These are phyloP conservation scores for Rhodotorula glutinis DNA, from an alignment of 1,284 basidiomycete species.

Conservation along the genomic window DNA sequence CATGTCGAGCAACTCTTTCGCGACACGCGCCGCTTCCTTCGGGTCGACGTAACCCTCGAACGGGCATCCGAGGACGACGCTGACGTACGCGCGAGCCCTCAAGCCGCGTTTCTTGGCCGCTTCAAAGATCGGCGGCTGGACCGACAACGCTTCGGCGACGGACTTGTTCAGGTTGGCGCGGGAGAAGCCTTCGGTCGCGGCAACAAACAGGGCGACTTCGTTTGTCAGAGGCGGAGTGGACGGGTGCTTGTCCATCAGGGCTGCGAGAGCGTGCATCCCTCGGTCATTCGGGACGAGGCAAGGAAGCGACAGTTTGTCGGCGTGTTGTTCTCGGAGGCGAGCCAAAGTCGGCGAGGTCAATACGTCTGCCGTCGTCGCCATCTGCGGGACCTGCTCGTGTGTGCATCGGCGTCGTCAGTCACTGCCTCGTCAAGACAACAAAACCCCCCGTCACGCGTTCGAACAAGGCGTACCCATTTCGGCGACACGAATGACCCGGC, in stretches of 20 bases:
- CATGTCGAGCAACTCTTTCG: constrained; percentile 73
- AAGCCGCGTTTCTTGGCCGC: constrained; percentile 63
- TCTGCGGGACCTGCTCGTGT: constrained; percentile 54
- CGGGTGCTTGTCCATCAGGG: constrained; percentile 11
- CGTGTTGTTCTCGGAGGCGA: constrained; percentile 27
- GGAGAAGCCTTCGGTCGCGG: constrained; percentile 78
- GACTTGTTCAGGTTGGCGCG: constrained; percentile 81
- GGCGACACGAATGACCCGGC: constrained; percentile 82
- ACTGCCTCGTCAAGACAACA: too few relatives aligned
- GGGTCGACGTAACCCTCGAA: constrained; percentile 76
- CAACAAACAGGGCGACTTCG: constrained; percentile 86
- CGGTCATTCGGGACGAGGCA: constrained; percentile 82
- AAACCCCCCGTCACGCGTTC: not conserved
- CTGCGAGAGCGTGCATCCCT: constrained; percentile 66
- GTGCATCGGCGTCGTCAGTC: not conserved
- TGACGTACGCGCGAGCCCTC: constrained; percentile 77
- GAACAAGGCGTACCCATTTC: constrained; percentile 65
- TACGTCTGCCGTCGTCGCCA: constrained; percentile 72
- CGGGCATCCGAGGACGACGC: constrained; percentile 72
- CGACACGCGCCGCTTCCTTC: constrained; percentile 64
- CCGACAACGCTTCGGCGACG: constrained; percentile 66
- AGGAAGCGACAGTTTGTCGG: constrained; percentile 60
- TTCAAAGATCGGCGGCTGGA: constrained; percentile 63
- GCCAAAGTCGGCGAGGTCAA: constrained; percentile 16
- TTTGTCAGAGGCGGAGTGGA: constrained; percentile 57